Conservation (phyloP, 2,329 filamentous ascomycete genomes). For the Fusarium sp. region DNA sequence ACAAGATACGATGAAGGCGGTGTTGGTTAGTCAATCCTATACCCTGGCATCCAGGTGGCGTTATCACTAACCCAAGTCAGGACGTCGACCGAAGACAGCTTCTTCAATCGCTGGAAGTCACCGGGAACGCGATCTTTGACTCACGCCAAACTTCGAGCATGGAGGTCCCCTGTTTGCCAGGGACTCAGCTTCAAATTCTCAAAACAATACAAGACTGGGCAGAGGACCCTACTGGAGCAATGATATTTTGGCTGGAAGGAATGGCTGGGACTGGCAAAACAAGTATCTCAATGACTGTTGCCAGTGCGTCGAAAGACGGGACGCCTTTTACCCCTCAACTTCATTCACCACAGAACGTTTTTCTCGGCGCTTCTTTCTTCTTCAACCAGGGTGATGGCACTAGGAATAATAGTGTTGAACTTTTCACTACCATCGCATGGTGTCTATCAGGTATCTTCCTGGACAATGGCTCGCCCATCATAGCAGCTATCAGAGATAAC, state of each 20-base stretch:
- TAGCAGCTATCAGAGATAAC: background rate
- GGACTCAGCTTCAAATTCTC: conserved; percentile 4
- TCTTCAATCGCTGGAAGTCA: background rate
- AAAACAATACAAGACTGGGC: conserved; percentile 19
- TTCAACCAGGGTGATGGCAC: conserved; percentile 16
- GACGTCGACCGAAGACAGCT: background rate
- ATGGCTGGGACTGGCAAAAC: conserved; percentile 27
- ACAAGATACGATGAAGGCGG: background rate
- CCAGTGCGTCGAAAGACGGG: background rate
- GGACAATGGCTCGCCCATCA: background rate
- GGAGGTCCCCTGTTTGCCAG: conserved; percentile 7
- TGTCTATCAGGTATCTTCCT: background rate
- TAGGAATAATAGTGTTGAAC: background rate
- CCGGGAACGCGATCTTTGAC: conserved; percentile 16
- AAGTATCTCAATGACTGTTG: conserved; percentile 15
- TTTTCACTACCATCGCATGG: conserved; percentile 6
- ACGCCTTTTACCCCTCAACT: background rate
- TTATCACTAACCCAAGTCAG: background rate
- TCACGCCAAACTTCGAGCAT: background rate
- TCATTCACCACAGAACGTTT: background rate
- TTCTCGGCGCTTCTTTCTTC: conserved; percentile 24
- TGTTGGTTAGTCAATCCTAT: too few species aligned
- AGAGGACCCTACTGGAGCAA: background rate
- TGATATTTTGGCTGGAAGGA: conserved; percentile 14
- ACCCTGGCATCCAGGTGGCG: too few species aligned